A percentile compares a stretch with the other conserved stretches of the same genome.
phyloP scores from a whole-genome alignment of 1,284 basidiomycete genomes.

The Afroboletus lepidellus region DNA sequence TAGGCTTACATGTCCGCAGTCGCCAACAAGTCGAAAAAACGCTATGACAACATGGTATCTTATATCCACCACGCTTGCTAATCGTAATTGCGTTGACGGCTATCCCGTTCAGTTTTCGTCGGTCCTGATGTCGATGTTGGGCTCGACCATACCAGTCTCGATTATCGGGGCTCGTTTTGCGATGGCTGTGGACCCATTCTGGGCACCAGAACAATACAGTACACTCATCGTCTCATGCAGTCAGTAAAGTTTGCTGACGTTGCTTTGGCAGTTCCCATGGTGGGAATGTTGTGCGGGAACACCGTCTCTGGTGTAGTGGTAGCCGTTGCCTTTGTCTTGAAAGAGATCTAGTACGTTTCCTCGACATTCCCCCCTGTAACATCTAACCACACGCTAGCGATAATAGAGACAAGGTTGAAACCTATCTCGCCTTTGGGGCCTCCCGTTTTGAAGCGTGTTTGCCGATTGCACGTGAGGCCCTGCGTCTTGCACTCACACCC shows the following conservation, averaged over 20 bases:
- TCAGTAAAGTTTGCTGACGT: background rate
- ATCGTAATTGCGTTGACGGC: constrained; percentile 1
- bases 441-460: constrained; percentile 76
- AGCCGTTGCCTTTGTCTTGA: constrained; percentile 61
- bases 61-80: background rate
- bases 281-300: constrained; percentile 86
- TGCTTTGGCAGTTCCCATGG: constrained; percentile 61
- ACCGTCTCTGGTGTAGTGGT: constrained; percentile 76
- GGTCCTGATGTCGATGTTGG: constrained; percentile 67
- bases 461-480: constrained; percentile 72
- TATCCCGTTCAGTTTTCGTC: constrained; percentile 56
- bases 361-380: background rate
- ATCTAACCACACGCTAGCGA: constrained; percentile 46
- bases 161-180: constrained; percentile 76
- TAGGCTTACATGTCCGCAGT: constrained; percentile 27
- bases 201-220: constrained; percentile 82
- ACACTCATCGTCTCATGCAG: constrained; percentile 22
- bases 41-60: constrained; percentile 73
- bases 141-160: constrained; percentile 78
- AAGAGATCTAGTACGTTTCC: constrained; percentile 58
- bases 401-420: constrained; percentile 81
- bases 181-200: constrained; percentile 76
- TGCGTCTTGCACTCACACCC: constrained; percentile 76
- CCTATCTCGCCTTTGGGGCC: constrained; percentile 81
- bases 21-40: constrained; percentile 72